Evolutionary conservation across 352 stramenopile genomes (phyloP), one percentile per base, ranked within the genome.

Genomic region (Thalassiosira pacifica): DNA sequence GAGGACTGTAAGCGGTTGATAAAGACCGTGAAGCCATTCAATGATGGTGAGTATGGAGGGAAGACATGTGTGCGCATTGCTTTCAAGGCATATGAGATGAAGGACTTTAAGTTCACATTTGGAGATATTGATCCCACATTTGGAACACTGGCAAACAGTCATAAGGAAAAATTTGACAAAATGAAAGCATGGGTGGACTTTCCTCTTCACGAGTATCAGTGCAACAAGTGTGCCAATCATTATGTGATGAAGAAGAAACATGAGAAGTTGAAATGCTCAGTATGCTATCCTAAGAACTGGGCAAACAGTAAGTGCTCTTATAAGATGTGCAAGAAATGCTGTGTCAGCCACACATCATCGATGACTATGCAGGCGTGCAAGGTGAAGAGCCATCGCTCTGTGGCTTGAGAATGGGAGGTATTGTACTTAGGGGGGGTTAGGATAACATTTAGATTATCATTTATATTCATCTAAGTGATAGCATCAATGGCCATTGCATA

Each of bases 251-350:
- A 19, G 2, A 66, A 66, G 27, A 40, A 24, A 24, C 57, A 66
- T 26, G 2, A 66, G 6, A 40, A 4, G 57, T 6, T 42, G 1
- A 22, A 29, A 1, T 68, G 29, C 27, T 0, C 24, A 18, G 26
- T 1, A 4, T 68, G 60, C 8, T 11, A 1, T n/a, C n/a, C n/a
- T n/a, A 52, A 26, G 10, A 24, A 2, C 6, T 29, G 2, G 31
- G 9, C 31, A 9, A 53, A 42, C 57, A 42, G 24, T 8, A 11
- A n/a, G 6, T 66, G 57, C 19, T 66, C 60, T 18, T 5, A 27
- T 31, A 68, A 68, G 27, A 68, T 68, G 60, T 68, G 60, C 19
- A 52, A 68, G 60, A 26, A 52, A 29, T 68, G 31, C 60, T 52
- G 60, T n/a, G n/a, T n/a, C n/a, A n/a, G n/a, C n/a, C n/a, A n/a